Percentiles rank a stretch among this genome's conserved stretches.
Conservation (phyloP, 1,139 yeast species). For the Kurtzmaniella quercitrusa region DNA sequence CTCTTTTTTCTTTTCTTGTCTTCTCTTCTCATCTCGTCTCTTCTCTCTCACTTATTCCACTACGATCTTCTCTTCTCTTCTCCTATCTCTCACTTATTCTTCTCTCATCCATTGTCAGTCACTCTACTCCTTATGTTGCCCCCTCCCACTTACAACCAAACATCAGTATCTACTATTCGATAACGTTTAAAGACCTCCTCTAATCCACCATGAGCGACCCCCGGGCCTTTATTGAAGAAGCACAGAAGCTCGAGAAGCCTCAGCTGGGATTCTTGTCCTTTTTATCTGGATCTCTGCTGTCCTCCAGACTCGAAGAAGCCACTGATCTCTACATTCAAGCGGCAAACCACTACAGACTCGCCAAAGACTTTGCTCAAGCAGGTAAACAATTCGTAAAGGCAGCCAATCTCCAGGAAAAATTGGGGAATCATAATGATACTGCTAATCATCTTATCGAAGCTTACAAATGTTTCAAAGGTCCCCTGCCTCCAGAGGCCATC, state of each 20-base stretch:
- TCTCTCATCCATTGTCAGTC: background rate
- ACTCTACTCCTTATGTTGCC: too few species aligned
- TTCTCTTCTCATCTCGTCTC: background rate
- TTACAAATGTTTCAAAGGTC: slow-evolving; percentile 75
- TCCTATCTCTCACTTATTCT: background rate
- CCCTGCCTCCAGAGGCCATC: slow-evolving; percentile 75
- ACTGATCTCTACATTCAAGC: slow-evolving; percentile 88
- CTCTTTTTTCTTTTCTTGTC: background rate
- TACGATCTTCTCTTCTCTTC: background rate
- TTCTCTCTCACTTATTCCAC: background rate
- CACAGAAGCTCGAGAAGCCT: slow-evolving; percentile 51
- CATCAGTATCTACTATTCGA: too few species aligned
- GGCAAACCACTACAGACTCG: slow-evolving; percentile 77
- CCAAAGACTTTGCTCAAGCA: slow-evolving; percentile 66
- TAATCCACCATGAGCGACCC: slow-evolving; percentile 22
- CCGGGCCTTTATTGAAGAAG: slow-evolving; percentile 36
- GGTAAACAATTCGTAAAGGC: slow-evolving; percentile 86
- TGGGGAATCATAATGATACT: slow-evolving; percentile 83
- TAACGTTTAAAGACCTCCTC: too few species aligned
- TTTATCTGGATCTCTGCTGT: slow-evolving; percentile 64
- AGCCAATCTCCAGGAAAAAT: slow-evolving; percentile 70
- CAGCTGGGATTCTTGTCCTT: slow-evolving; percentile 70
- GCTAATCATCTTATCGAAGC: slow-evolving; percentile 91
- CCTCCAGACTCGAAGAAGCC: slow-evolving; percentile 80
- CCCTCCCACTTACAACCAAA: background rate